phyloP scores from a whole-genome alignment of 2,329 filamentous ascomycete species.

The Boeremia exigua region DNA sequence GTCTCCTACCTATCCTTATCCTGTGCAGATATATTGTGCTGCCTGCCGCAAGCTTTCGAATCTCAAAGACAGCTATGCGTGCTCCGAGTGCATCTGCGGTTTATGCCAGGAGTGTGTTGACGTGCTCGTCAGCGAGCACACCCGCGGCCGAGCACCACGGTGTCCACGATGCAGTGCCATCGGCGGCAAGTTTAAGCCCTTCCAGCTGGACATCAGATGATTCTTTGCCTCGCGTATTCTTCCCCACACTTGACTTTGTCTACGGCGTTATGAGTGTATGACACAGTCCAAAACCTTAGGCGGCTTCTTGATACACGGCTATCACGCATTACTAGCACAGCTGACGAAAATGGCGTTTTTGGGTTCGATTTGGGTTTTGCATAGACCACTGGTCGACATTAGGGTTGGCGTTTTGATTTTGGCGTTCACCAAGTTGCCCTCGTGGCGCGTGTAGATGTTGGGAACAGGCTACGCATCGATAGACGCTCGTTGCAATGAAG shows the following conservation, averaged over 20 bases:
- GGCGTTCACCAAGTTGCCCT: conserved; percentile 2
- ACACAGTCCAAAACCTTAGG: conserved; percentile 1
- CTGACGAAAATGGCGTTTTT: conserved; percentile 27
- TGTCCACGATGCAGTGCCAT: conserved; percentile 82
- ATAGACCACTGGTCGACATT: conserved; percentile 22
- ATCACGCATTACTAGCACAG: conserved; percentile 24
- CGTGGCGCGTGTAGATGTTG: conserved; percentile 13
- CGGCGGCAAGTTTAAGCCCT: conserved; percentile 81
- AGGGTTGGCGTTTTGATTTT: conserved; percentile 7
- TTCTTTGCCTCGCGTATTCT: conserved; percentile 10
- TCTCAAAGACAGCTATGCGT: conserved; percentile 86
- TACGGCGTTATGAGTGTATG: conserved; percentile 22
- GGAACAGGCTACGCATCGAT: conserved; percentile 11
- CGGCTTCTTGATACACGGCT: conserved; percentile 11
- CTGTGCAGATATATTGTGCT: conserved; percentile 89
- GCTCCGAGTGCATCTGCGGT: conserved; percentile 94
- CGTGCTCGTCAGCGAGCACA: conserved; percentile 76
- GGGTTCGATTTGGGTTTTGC: conserved; percentile 16
- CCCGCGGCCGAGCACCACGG: conserved; percentile 68
- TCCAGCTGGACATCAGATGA: conserved; percentile 82
- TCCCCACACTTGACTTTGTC: conserved; percentile 7
- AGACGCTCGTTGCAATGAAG: conserved; percentile 18
- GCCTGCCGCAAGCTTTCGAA: conserved; percentile 80
- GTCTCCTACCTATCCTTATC: conserved; percentile 60
- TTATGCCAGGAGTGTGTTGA: conserved; percentile 89